Conservation (phyloP, 768 basidiomycete species). For the Chalciporus pseudorubinellus region DNA sequence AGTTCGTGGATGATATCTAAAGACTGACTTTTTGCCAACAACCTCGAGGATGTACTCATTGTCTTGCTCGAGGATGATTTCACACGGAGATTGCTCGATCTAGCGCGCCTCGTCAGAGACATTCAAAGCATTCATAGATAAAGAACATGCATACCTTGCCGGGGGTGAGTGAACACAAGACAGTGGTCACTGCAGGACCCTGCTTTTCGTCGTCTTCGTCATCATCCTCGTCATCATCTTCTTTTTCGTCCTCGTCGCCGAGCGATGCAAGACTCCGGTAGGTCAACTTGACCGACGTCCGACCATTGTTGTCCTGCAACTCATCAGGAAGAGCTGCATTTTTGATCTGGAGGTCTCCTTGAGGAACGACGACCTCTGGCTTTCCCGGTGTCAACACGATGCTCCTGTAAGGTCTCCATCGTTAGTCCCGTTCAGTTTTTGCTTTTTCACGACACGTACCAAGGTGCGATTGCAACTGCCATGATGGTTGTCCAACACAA, state of each 20-base stretch:
- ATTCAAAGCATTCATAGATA: background rate
- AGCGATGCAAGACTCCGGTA: constrained; percentile 41
- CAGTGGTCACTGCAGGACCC: constrained; percentile 45
- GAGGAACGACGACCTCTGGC: constrained; percentile 53
- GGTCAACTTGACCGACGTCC: constrained; percentile 67
- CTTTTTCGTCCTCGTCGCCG: constrained; percentile 43
- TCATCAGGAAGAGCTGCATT: constrained; percentile 79
- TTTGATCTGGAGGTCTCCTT: constrained; percentile 73
- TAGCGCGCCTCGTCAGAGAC: constrained; percentile 28
- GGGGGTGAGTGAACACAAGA: constrained; percentile 78
- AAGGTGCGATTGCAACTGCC: constrained; percentile 63
- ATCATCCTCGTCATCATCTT: constrained; percentile 46
- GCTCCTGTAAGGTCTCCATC: constrained; percentile 47
- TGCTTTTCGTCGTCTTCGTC: constrained; percentile 40
- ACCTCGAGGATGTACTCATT: constrained; percentile 66
- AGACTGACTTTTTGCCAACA: constrained; percentile 76
- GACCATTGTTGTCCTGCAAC: constrained; percentile 55
- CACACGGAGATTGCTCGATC: constrained; percentile 74
- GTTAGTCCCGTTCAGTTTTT: constrained; percentile 4
- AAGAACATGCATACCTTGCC: constrained; percentile 57
- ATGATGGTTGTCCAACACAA: constrained; percentile 37
- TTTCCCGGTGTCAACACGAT: constrained; percentile 56
- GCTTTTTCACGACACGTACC: constrained; percentile 41
- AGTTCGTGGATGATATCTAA: background rate
- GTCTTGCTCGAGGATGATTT: constrained; percentile 68